phyloP scores from a whole-genome alignment of 257 asterid species.

The Rauvolfia tetraphylla region DNA sequence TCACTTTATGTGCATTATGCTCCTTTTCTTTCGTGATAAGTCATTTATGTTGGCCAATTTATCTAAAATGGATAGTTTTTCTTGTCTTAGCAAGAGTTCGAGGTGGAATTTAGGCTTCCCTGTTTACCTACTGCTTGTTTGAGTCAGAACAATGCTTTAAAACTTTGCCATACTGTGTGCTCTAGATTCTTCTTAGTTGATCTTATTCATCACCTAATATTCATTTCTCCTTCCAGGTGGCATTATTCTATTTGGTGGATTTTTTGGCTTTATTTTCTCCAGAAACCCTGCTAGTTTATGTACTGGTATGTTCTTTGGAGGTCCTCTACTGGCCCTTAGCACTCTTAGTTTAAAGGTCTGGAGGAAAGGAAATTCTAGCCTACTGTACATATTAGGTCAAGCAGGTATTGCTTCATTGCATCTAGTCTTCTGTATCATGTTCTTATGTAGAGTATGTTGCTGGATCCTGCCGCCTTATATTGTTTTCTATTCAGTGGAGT shows the following conservation, averaged over 20 bases:
- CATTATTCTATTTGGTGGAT: slow-evolving; percentile 69
- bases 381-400: slow-evolving; percentile 87
- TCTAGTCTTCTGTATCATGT: background rate
- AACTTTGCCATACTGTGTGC: background rate
- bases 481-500: background rate
- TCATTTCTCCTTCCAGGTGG: slow-evolving; percentile 53
- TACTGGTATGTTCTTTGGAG: slow-evolving; percentile 70
- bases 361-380: slow-evolving; percentile 90
- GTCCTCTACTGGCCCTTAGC: slow-evolving; percentile 83
- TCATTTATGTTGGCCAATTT: background rate
- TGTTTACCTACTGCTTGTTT: background rate
- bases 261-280: slow-evolving; percentile 68
- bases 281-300: slow-evolving; percentile 53
- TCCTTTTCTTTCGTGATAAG: background rate
- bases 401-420: slow-evolving; percentile 53
- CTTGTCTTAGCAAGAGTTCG: background rate
- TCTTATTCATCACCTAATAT: background rate
- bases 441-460: background rate
- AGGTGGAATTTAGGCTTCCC: background rate
- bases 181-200: slow-evolving; percentile 1
- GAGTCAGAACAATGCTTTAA: background rate
- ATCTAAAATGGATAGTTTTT: background rate
- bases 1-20: background rate
- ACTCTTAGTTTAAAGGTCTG: slow-evolving; percentile 75
- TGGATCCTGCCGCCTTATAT: background rate